Evolutionary conservation across 176 grass and related monocot species (phyloP).

Genomic region (Triticum dicoccoides): DNA sequence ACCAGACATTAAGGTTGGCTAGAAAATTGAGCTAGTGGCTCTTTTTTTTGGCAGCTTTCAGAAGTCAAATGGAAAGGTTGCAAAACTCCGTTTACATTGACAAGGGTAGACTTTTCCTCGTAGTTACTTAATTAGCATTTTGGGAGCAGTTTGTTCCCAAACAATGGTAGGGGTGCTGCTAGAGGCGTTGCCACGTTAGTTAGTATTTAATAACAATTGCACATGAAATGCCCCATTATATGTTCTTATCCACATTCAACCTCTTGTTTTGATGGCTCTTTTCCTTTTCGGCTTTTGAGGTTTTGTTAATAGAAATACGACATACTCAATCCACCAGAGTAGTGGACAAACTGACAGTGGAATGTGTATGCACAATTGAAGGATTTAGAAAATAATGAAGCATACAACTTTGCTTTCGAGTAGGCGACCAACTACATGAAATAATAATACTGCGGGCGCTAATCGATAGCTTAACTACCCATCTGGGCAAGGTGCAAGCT

Average conservation of each 20-base stretch:
- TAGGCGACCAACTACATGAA: no score
- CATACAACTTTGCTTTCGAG: neutral
- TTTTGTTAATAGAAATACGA: neutral
- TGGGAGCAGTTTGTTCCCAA: neutral
- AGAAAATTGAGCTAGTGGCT: conserved; percentile 7
- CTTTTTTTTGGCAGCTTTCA: conserved; percentile 8
- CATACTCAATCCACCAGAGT: no score
- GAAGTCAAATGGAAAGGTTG: conserved; percentile 25
- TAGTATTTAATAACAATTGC: neutral
- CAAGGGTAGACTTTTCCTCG: neutral
- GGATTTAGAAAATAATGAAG: neutral
- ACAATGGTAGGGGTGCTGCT: neutral
- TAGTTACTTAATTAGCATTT: neutral
- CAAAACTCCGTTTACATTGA: neutral
- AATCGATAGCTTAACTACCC: neutral
- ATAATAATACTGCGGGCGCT: no score
- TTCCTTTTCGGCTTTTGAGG: neutral
- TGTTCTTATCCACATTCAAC: neutral
- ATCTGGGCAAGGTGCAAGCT: neutral
- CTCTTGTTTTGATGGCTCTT: neutral
- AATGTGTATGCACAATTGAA: neutral
- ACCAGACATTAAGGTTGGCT: conserved; percentile 6
- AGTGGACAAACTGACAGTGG: neutral
- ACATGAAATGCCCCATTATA: neutral
- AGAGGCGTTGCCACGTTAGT: neutral